A percentile compares a stretch with the other conserved stretches of the same genome.
These are phyloP conservation scores for Lentinula sp. DNA, from an alignment of 768 basidiomycete genomes.

Conservation along the genomic window DNA sequence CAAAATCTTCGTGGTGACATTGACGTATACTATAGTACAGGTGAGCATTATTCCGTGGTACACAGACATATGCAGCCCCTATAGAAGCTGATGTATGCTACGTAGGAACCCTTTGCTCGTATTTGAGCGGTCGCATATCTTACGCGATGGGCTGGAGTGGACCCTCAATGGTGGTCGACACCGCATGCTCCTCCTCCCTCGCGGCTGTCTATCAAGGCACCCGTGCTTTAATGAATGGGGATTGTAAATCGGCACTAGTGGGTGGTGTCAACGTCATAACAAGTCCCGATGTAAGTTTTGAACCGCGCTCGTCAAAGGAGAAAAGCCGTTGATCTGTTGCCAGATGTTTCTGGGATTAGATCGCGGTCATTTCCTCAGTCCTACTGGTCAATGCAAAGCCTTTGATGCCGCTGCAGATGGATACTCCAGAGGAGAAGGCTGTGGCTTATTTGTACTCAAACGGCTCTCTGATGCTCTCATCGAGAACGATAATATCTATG, in stretches of 20 bases:
- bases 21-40: conserved; percentile 68
- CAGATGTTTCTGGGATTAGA: conserved; percentile 70
- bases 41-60: conserved; percentile 24
- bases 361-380: conserved; percentile 61
- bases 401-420: conserved; percentile 73
- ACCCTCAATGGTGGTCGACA: conserved; percentile 67
- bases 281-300: conserved; percentile 52
- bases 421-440: conserved; percentile 67
- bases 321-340: neutral
- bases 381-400: conserved; percentile 60
- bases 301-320: conserved; percentile 13
- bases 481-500: conserved; percentile 64
- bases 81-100: neutral
- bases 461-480: conserved; percentile 57
- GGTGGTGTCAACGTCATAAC: conserved; percentile 71
- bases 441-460: conserved; percentile 66
- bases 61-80: neutral
- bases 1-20: conserved; percentile 58
- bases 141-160: conserved; percentile 64
- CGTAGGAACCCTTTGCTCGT: conserved; percentile 60
- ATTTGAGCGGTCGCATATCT: conserved; percentile 67
- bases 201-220: conserved; percentile 66
- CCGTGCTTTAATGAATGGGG: conserved; percentile 54
- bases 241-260: conserved; percentile 64
- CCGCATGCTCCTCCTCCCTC: conserved; percentile 68